Conservation (phyloP, 1,284 basidiomycete species). For the Apiotrichum laibachii region DNA sequence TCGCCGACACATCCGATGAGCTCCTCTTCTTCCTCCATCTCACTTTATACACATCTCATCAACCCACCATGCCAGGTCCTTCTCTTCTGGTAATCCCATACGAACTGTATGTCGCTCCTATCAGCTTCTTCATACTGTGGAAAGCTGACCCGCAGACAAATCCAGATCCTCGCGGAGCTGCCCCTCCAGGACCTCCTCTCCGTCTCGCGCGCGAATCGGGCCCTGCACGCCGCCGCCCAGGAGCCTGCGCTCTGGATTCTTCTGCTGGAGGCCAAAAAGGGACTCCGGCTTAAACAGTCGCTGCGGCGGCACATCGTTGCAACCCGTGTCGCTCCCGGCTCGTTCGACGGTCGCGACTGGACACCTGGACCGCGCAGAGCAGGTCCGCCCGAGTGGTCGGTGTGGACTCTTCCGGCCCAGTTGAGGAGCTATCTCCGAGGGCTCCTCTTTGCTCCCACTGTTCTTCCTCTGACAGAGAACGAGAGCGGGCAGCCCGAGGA, state of each 20-base stretch:
- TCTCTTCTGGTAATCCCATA: no score
- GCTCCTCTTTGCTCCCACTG: not conserved
- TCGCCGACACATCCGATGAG: no score
- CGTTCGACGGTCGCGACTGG: slow-evolving; percentile 22
- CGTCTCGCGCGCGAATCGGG: slow-evolving; percentile 22
- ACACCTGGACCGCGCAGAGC: not conserved
- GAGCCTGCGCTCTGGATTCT: slow-evolving; percentile 32
- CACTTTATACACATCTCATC: not conserved
- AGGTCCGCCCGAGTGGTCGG: not conserved
- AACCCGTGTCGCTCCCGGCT: slow-evolving; percentile 18
- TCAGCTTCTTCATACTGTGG: no score
- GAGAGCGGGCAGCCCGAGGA: not conserved
- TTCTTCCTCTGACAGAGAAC: not conserved
- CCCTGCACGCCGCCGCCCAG: slow-evolving; percentile 29
- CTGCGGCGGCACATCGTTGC: slow-evolving; percentile 12
- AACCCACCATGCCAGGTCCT: not conserved
- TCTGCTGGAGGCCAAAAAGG: slow-evolving; percentile 19
- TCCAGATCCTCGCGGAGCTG: slow-evolving; percentile 28
- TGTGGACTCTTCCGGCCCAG: not conserved
- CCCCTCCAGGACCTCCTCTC: slow-evolving; percentile 23
- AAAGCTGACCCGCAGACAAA: no score
- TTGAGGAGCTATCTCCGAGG: not conserved
- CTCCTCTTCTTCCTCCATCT: not conserved
- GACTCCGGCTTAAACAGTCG: slow-evolving; percentile 17
- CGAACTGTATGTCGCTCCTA: no score